phyloP scores from a whole-genome alignment of 2,329 filamentous ascomycete species.

The Aspergillus texensis region DNA sequence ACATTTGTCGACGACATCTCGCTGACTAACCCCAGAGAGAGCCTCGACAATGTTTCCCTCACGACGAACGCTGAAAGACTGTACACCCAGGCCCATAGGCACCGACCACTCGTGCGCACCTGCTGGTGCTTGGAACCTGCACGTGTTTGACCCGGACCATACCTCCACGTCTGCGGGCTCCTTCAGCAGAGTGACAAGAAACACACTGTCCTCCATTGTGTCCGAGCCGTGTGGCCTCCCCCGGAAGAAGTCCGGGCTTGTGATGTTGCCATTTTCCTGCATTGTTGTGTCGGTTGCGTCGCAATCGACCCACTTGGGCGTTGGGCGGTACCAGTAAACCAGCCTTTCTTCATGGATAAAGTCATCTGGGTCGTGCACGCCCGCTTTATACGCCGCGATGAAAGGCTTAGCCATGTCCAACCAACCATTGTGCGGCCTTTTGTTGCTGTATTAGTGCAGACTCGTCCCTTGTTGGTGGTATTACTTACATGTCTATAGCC shows the following conservation, averaged over 20 bases:
- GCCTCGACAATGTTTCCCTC: slow-evolving; percentile 38
- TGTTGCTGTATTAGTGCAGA: not conserved
- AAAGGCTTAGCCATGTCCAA: slow-evolving; percentile 58
- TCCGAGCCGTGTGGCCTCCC: slow-evolving; percentile 56
- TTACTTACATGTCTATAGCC: slow-evolving; percentile 45
- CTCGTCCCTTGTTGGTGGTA: not conserved
- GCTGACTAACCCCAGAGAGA: slow-evolving; percentile 51
- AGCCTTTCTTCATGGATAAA: slow-evolving; percentile 54
- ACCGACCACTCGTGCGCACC: slow-evolving; percentile 50
- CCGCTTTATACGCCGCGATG: slow-evolving; percentile 57
- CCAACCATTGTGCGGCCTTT: slow-evolving; percentile 55
- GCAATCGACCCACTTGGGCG: slow-evolving; percentile 50
- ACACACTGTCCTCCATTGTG: slow-evolving; percentile 54
- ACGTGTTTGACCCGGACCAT: slow-evolving; percentile 48
- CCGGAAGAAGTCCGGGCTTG: slow-evolving; percentile 53
- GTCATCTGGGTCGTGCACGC: slow-evolving; percentile 31
- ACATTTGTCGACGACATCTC: slow-evolving; percentile 54
- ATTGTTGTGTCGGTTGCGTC: slow-evolving; percentile 54
- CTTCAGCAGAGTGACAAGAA: slow-evolving; percentile 42
- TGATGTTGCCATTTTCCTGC: slow-evolving; percentile 46
- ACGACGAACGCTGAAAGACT: slow-evolving; percentile 52
- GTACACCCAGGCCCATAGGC: slow-evolving; percentile 52
- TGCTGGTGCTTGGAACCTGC: slow-evolving; percentile 50
- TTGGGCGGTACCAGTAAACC: slow-evolving; percentile 61
- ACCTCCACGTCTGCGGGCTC: slow-evolving; percentile 48